These are phyloP conservation scores for Fusarium guadeloupense DNA, from an alignment of 2,329 filamentous ascomycete genomes.

Conservation along the genomic window DNA sequence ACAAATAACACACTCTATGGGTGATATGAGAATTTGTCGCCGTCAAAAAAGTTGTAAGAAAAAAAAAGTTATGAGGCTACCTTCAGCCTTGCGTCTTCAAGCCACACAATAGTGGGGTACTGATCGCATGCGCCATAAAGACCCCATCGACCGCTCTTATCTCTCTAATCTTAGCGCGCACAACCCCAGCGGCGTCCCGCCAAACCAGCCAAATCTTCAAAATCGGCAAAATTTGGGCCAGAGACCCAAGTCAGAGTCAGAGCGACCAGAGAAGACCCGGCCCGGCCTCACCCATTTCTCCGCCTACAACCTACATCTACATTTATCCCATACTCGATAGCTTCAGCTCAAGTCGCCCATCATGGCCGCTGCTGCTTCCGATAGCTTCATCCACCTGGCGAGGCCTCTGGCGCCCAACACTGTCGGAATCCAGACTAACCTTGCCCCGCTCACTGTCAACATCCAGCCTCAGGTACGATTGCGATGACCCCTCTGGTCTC, in stretches of 20 bases:
- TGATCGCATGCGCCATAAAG: constrained; percentile 44
- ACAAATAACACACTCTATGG: neutral
- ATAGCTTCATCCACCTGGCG: constrained; percentile 93
- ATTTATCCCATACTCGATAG: constrained; percentile 29
- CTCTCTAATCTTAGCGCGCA: constrained; percentile 60
- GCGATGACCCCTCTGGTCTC: constrained; percentile 26
- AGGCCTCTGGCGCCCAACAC: constrained; percentile 86
- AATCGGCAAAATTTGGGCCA: constrained; percentile 53
- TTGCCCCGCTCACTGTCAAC: constrained; percentile 90
- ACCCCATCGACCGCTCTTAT: constrained; percentile 50
- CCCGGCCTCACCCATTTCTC: constrained; percentile 34
- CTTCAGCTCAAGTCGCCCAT: constrained; percentile 55
- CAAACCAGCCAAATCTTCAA: constrained; percentile 54
- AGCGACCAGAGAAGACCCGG: constrained; percentile 30
- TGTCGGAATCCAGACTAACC: constrained; percentile 82
- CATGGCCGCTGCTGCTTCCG: constrained; percentile 81
- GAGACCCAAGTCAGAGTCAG: constrained; percentile 48
- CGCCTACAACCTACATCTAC: constrained; percentile 29
- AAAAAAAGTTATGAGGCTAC: constrained; percentile 48
- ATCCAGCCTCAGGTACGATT: constrained; percentile 89
- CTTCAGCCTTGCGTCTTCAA: constrained; percentile 50
- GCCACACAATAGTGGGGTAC: constrained; percentile 48
- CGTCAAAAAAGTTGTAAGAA: neutral
- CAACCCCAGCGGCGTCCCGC: constrained; percentile 58
- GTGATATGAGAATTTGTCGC: neutral